A percentile compares a stretch with the other conserved stretches of the same genome.
Conservation (phyloP, 176 grass and related monocot genomes). For the Raddia guianensis region DNA sequence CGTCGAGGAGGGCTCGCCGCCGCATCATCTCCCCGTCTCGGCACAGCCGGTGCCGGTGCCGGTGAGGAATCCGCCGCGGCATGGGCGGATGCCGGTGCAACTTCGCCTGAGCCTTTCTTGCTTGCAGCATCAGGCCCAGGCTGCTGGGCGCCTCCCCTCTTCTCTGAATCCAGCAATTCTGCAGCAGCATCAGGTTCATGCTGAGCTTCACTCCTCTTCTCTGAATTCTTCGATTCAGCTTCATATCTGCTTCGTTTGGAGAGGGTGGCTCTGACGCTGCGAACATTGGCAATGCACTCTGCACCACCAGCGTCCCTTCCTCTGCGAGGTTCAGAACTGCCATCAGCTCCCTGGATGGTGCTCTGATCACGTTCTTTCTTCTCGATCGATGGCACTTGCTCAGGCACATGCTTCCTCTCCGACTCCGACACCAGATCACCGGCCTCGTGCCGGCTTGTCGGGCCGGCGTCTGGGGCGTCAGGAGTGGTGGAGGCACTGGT, state of each 20-base stretch:
- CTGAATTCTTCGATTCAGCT: neutral
- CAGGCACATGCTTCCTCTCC: neutral
- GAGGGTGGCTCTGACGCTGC: neutral
- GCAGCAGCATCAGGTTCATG: neutral
- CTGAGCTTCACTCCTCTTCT: neutral
- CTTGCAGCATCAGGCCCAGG: slow-evolving; percentile 8
- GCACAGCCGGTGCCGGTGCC: slow-evolving; percentile 37
- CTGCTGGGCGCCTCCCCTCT: neutral
- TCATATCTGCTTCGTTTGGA: neutral
- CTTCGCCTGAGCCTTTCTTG: slow-evolving; percentile 13
- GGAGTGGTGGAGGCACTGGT: neutral
- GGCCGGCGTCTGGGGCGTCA: neutral
- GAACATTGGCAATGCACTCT: neutral
- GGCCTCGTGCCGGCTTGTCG: neutral
- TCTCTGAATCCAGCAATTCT: neutral
- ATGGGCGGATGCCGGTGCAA: neutral
- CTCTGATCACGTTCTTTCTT: neutral
- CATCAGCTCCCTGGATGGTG: neutral
- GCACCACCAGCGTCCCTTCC: neutral
- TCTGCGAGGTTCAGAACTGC: neutral
- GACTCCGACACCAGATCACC: slow-evolving; percentile 5
- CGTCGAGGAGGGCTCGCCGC: slow-evolving; percentile 31
- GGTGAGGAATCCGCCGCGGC: slow-evolving; percentile 47
- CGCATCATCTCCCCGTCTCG: slow-evolving; percentile 14
- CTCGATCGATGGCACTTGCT: neutral